These are phyloP conservation scores for Colletotrichum sp. DNA, from an alignment of 2,329 filamentous ascomycete species.

Conservation along the genomic window DNA sequence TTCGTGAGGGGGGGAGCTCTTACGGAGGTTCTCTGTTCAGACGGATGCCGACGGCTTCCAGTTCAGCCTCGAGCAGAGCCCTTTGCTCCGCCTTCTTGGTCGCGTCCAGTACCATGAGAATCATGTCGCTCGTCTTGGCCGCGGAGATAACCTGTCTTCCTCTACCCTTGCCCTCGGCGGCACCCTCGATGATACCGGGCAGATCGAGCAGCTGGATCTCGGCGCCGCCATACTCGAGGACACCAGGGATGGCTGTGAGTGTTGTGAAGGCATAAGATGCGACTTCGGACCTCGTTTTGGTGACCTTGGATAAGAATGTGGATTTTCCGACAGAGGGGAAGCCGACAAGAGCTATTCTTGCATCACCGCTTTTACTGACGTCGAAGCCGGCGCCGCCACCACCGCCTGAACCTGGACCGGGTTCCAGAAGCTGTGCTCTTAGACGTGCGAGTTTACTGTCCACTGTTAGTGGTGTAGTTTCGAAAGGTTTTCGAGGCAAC, in stretches of 20 bases:
- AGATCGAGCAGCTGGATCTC: constrained; percentile 98
- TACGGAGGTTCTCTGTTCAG: constrained; percentile 91
- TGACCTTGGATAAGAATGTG: constrained; percentile 98
- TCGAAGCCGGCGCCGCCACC: constrained; percentile 87
- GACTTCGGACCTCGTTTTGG: constrained; percentile 95
- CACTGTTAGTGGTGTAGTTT: not conserved
- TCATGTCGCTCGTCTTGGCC: constrained; percentile 96
- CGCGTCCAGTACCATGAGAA: constrained; percentile 95
- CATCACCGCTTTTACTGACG: constrained; percentile 95
- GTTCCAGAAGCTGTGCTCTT: constrained; percentile 92
- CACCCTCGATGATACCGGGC: constrained; percentile 97
- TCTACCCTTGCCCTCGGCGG: constrained; percentile 92
- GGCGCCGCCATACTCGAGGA: constrained; percentile 95
- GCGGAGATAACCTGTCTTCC: constrained; percentile 97
- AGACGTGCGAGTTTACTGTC: constrained; percentile 91
- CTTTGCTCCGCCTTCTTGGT: constrained; percentile 96
- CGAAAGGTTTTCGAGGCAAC: constrained; percentile 23
- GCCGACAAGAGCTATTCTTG: constrained; percentile 95
- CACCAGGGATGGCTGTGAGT: constrained; percentile 94
- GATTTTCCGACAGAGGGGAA: constrained; percentile 99
- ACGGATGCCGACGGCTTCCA: constrained; percentile 94
- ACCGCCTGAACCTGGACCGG: constrained; percentile 77
- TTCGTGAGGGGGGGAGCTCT: constrained; percentile 30
- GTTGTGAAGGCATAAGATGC: constrained; percentile 98
- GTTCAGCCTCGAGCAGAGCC: constrained; percentile 84